A percentile compares a stretch with the other conserved stretches of the same genome.
Evolutionary conservation across 805 yeast species (phyloP).

Genomic region (Ogataea glucozyma): DNA sequence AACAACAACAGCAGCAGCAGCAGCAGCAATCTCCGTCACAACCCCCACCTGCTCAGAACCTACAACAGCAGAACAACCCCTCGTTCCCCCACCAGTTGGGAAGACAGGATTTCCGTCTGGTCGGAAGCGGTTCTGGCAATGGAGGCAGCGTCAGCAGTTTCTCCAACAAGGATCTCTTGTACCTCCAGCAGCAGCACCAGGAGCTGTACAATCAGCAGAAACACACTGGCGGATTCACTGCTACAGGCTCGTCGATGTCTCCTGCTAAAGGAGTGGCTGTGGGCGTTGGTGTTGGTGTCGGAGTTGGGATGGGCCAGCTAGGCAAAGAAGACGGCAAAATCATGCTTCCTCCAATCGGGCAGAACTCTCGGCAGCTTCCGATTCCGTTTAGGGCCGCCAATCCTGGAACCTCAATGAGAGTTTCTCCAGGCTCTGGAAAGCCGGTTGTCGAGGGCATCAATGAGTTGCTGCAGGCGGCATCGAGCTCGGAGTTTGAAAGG

Average conservation of each 20-base stretch:
- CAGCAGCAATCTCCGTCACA: slow-evolving; percentile 10
- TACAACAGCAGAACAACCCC: slow-evolving; percentile 3
- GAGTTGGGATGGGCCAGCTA: slow-evolving; percentile 2
- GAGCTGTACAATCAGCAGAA: slow-evolving; percentile 20
- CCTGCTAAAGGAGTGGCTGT: too few species aligned
- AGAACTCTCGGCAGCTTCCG: slow-evolving; percentile 22
- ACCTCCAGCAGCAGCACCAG: slow-evolving; percentile 22
- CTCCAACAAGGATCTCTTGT: slow-evolving; percentile 14
- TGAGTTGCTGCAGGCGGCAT: slow-evolving; percentile 27
- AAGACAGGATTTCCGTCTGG: slow-evolving; percentile 12
- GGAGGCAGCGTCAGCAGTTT: slow-evolving; percentile 2
- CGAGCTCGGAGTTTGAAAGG: slow-evolving; percentile 13
- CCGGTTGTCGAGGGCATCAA: slow-evolving; percentile 21
- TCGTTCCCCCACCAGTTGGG: neutral
- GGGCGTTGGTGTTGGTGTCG: too few species aligned
- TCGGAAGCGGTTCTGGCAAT: slow-evolving; percentile 4
- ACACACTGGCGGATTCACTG: slow-evolving; percentile 8
- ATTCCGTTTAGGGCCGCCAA: slow-evolving; percentile 17
- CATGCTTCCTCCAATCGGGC: slow-evolving; percentile 25
- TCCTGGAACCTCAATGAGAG: neutral
- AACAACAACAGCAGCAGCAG: slow-evolving; percentile 6
- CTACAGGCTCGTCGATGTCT: neutral
- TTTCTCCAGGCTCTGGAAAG: slow-evolving; percentile 3
- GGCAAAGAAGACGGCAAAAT: slow-evolving; percentile 16
- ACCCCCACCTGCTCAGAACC: too few species aligned